Evolutionary conservation across 2,329 filamentous ascomycete genomes (phyloP).

Genomic region (Fusarium setosum): DNA sequence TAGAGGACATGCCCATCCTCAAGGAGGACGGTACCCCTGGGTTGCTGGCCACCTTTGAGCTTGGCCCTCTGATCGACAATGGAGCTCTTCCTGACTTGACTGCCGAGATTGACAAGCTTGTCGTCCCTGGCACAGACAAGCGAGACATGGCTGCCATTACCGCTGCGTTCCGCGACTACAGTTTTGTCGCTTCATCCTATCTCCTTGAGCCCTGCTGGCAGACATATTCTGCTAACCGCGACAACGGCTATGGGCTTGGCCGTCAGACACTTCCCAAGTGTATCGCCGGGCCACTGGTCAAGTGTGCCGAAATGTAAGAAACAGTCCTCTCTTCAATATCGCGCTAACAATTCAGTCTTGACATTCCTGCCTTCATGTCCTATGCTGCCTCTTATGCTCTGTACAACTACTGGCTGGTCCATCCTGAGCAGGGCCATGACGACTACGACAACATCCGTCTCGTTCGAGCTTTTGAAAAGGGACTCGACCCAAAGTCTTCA

Average conservation of each 20-base stretch:
- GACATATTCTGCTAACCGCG: slow-evolving; percentile 23
- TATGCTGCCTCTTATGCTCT: slow-evolving; percentile 74
- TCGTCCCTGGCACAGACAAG: slow-evolving; percentile 25
- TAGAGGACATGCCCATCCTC: slow-evolving; percentile 32
- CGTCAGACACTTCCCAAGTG: slow-evolving; percentile 32
- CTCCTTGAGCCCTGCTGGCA: slow-evolving; percentile 34
- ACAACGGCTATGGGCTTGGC: slow-evolving; percentile 27
- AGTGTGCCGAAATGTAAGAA: slow-evolving; percentile 32
- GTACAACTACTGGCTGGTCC: slow-evolving; percentile 73
- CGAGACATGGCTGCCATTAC: slow-evolving; percentile 32
- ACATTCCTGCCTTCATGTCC: slow-evolving; percentile 37
- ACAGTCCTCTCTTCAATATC: rapidly evolving
- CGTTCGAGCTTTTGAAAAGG: slow-evolving; percentile 90
- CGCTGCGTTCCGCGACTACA: slow-evolving; percentile 32
- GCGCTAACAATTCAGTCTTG: slow-evolving; percentile 15
- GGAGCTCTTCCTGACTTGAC: slow-evolving; percentile 31
- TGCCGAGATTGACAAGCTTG: slow-evolving; percentile 28
- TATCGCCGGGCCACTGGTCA: slow-evolving; percentile 32
- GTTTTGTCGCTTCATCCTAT: slow-evolving; percentile 31
- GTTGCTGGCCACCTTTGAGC: slow-evolving; percentile 25
- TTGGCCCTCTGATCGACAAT: slow-evolving; percentile 28
- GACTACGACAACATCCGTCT: slow-evolving; percentile 79
- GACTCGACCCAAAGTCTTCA: slow-evolving; percentile 86
- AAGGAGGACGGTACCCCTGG: slow-evolving; percentile 30
- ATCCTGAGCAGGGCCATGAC: slow-evolving; percentile 66